phyloP scores from a whole-genome alignment of 768 basidiomycete genomes.

The Macrolepiota dolichaula region DNA sequence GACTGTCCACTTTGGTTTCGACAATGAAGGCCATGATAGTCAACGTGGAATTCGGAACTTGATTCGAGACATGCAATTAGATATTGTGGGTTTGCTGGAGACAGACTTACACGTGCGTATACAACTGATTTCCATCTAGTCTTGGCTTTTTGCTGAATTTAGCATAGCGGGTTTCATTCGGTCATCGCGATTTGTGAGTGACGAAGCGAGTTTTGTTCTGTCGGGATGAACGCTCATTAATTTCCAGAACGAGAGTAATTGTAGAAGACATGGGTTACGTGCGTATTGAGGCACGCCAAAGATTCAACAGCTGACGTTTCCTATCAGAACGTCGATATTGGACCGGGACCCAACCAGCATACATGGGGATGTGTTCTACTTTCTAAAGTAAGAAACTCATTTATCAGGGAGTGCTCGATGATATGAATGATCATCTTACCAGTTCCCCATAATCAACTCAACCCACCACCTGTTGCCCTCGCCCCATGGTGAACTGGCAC shows the following conservation, averaged over 20 bases:
- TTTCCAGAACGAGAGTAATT: constrained; percentile 64
- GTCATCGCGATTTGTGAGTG: constrained; percentile 77
- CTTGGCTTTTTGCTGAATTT: neutral
- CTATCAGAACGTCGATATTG: constrained; percentile 77
- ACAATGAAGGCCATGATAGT: constrained; percentile 73
- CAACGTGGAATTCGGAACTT: constrained; percentile 61
- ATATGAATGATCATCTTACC: neutral
- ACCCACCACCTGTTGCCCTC: constrained; percentile 87
- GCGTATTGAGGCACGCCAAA: constrained; percentile 22
- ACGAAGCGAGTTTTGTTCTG: neutral
- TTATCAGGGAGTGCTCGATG: neutral
- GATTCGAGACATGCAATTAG: constrained; percentile 77
- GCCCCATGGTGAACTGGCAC: constrained; percentile 81
- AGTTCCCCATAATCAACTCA: constrained; percentile 88
- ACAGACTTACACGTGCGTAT: constrained; percentile 76
- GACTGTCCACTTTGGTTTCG: constrained; percentile 88
- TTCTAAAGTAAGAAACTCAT: constrained; percentile 57
- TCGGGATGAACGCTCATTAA: constrained; percentile 8
- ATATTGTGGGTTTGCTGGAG: constrained; percentile 82
- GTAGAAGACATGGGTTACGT: constrained; percentile 82
- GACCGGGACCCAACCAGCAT: constrained; percentile 84
- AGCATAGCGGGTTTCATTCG: constrained; percentile 48
- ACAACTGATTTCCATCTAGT: neutral
- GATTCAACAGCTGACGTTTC: constrained; percentile 1
- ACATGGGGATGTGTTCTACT: constrained; percentile 87